A percentile compares a stretch with the other conserved stretches of the same genome.
Evolutionary conservation across 1,284 basidiomycete species (phyloP).

Genomic region (Ceratobasidium sp.): DNA sequence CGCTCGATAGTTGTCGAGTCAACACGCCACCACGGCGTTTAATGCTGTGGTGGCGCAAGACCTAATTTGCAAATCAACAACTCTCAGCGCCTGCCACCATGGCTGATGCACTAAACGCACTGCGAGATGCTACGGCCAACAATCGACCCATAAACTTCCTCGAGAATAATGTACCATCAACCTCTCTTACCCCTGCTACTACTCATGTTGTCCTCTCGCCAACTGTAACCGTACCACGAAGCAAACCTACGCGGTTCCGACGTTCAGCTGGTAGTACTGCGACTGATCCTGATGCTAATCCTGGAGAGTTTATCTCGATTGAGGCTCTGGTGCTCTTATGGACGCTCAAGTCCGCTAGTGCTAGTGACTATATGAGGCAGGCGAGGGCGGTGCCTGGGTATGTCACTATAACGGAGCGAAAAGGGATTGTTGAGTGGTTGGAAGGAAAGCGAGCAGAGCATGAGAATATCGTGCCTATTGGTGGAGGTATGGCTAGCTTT

Average conservation of each 20-base stretch:
- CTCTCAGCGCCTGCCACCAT: conserved; percentile 25
- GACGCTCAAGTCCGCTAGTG: conserved; percentile 76
- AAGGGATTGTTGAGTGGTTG: conserved; percentile 86
- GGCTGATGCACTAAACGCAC: conserved; percentile 22
- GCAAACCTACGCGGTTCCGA: conserved; percentile 79
- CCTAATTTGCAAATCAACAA: conserved; percentile 19
- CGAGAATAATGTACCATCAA: conserved; percentile 2
- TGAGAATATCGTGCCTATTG: conserved; percentile 70
- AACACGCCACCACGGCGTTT: neutral
- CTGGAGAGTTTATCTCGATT: conserved; percentile 79
- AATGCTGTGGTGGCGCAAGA: conserved; percentile 8
- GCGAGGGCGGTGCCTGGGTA: conserved; percentile 81
- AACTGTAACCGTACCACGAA: conserved; percentile 72
- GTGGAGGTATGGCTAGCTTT: conserved; percentile 63
- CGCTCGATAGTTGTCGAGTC: too few relatives aligned
- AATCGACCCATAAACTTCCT: conserved; percentile 27
- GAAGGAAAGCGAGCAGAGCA: conserved; percentile 73
- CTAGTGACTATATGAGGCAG: conserved; percentile 89
- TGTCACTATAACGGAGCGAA: conserved; percentile 89
- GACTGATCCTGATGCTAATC: conserved; percentile 60
- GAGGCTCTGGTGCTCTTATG: conserved; percentile 87
- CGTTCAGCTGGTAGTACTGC: conserved; percentile 65
- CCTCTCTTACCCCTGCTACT: conserved; percentile 60
- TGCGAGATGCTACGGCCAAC: conserved; percentile 36
- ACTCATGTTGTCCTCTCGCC: conserved; percentile 76